Base-by-base conservation (phyloP, 345 rosid genomes). In the Euphorbia pulcherrima region DNA sequence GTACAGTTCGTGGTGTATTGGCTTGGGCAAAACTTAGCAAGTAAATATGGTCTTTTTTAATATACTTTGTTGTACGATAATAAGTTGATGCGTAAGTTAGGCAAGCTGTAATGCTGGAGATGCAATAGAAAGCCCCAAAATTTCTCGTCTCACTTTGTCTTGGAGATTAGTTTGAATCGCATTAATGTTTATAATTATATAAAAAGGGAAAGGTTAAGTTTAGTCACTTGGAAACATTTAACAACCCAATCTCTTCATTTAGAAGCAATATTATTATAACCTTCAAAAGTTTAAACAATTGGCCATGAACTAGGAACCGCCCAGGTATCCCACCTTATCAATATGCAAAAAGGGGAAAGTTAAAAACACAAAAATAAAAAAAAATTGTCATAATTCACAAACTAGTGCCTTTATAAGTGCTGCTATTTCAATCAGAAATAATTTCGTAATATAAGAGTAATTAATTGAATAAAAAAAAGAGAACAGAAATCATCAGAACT, bases 181-280 rank as follows among this genome's bases (percentile, higher is more conserved):
- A 59, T 68, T 59, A 23, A 21, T 50, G 20, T 68, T 29, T 68
- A 47, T 33, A 21, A 59, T 68, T 3, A 63, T 46, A 30, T 30
- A 29, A 21, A 23, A 61, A 59, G 30, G 64, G 65, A 47, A 68
- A 57, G 24, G 8, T 50, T 44, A 18, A 50, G 54, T n/a, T 44
- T 50, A 50, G 54, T n/a, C 54, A 50, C 54, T 8, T 20, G 0
- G 16, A 44, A 44, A 44, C 48, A 44, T 47, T 47, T 4, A 53
- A 53, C 28, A 53, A 21, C 23, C 14, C 57, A 53, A 53, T 44
- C 20, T 11, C 29, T 44, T 14, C 56, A 52, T 20, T 23, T 52
- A 9, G 56, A 21, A 21, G 18, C 18, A 20, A 20, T 52, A 29
- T 58, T 58, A 16, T 57, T 57, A 27, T 57, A 6, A 20, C 6